Conservation (phyloP, 2,329 filamentous ascomycete species). For the Exophiala sp. region DNA sequence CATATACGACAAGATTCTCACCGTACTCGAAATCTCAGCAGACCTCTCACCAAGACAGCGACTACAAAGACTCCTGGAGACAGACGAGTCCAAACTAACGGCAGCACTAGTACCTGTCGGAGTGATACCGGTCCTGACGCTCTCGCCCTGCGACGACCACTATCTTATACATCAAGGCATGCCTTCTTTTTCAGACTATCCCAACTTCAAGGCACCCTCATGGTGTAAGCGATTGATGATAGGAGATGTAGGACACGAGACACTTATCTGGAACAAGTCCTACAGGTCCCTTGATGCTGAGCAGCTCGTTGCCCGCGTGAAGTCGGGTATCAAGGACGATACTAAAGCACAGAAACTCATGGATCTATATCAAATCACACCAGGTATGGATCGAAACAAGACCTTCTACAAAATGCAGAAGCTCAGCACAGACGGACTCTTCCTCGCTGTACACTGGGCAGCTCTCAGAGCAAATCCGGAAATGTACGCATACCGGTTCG, state of each 20-base stretch:
- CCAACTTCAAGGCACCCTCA: background rate
- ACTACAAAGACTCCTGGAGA: slow-evolving; percentile 3
- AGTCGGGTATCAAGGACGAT: background rate
- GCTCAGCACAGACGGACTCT: slow-evolving; percentile 5
- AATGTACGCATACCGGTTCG: slow-evolving; percentile 9
- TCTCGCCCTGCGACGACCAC: slow-evolving; percentile 2
- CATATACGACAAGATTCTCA: slow-evolving; percentile 1
- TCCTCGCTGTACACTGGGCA: slow-evolving; percentile 3
- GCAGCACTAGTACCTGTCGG: background rate
- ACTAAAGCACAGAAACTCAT: slow-evolving; percentile 1
- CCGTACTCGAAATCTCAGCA: background rate
- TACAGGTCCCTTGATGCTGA: slow-evolving; percentile 2
- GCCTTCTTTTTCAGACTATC: background rate
- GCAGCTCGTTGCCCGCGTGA: background rate
- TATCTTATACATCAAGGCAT: background rate
- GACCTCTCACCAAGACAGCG: background rate
- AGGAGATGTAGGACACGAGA: slow-evolving; percentile 2
- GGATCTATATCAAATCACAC: background rate
- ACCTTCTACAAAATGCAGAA: slow-evolving; percentile 3
- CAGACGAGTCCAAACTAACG: background rate
- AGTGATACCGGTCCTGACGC: slow-evolving; percentile 1
- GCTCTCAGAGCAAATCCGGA: background rate
- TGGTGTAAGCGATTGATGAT: slow-evolving; percentile 8
- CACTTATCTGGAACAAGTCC: slow-evolving; percentile 5
- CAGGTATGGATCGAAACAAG: background rate